Conservation (phyloP, 2,329 filamentous ascomycete genomes). For the Zelopaecilomyces penicillatus region DNA sequence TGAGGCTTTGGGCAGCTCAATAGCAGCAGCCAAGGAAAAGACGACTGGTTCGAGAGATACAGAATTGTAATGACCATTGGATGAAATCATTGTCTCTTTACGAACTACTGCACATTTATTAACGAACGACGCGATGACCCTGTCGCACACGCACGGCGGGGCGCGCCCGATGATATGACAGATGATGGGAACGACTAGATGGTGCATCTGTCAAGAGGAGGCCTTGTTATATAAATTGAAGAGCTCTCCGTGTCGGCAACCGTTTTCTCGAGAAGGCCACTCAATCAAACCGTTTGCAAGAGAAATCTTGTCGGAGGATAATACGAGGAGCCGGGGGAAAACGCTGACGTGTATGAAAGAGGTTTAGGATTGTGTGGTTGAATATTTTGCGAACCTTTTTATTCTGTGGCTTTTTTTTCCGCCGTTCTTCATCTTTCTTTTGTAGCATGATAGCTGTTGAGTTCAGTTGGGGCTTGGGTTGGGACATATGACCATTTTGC, state of each 20-base stretch:
- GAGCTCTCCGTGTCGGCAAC: no score
- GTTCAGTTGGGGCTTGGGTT: conserved; percentile 11
- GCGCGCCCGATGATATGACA: neutral
- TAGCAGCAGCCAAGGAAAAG: no score
- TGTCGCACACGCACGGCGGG: neutral
- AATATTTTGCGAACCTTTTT: neutral
- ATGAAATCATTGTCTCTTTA: conserved; percentile 27
- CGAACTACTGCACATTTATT: conserved; percentile 21
- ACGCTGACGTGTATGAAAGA: no score
- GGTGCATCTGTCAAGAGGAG: conserved; percentile 9
- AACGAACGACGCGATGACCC: conserved; percentile 13
- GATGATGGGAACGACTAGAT: conserved; percentile 7
- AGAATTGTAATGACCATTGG: conserved; percentile 33
- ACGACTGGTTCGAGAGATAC: conserved; percentile 18
- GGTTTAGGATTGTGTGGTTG: no score
- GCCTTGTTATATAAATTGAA: conserved; percentile 8
- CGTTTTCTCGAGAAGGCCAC: no score
- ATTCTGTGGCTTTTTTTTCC: conserved; percentile 9
- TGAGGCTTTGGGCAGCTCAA: no score
- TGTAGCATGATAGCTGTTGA: conserved; percentile 19
- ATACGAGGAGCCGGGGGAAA: no score
- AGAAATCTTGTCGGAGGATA: no score
- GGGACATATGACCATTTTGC: conserved; percentile 4
- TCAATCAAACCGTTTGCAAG: no score
- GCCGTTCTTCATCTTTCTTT: conserved; percentile 17